phyloP scores from a whole-genome alignment of 2,329 filamentous ascomycete species.

The Botrytis aclada region DNA sequence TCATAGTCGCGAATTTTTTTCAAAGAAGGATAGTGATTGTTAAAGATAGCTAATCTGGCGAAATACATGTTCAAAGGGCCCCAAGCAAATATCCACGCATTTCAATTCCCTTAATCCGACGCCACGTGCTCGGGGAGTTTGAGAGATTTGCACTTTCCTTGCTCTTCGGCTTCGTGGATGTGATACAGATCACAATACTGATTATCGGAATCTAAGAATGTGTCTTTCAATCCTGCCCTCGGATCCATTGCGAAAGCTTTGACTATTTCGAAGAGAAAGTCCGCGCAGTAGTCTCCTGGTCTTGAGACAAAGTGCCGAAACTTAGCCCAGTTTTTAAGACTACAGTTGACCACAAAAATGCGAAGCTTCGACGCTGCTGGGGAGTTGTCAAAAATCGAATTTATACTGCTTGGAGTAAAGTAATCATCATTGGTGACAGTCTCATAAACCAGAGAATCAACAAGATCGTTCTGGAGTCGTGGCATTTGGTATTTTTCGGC shows the following conservation, averaged over 20 bases:
- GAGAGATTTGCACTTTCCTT: background rate
- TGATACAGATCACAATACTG: background rate
- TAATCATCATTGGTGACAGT: background rate
- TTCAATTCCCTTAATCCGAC: background rate
- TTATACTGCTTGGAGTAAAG: accelerated
- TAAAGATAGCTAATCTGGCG: background rate
- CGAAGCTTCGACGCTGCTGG: background rate
- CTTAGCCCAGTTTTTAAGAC: accelerated
- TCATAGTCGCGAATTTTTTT: too few relatives aligned
- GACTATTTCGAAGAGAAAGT: background rate
- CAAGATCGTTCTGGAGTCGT: background rate
- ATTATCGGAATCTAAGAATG: background rate
- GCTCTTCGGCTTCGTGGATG: background rate
- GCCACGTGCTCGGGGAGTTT: background rate
- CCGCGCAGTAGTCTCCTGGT: background rate
- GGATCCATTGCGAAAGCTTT: background rate
- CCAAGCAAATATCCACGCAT: background rate
- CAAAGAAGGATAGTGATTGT: background rate
- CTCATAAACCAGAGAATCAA: background rate
- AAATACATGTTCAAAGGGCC: background rate
- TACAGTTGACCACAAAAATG: background rate
- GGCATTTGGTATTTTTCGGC: background rate
- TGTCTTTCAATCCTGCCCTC: background rate
- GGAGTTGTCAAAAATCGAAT: background rate
- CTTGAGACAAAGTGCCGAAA: accelerated